A percentile compares a stretch with the other conserved stretches of the same genome.
Evolutionary conservation across 73 alveolate species (phyloP).

Genomic region (Chromera velia): DNA sequence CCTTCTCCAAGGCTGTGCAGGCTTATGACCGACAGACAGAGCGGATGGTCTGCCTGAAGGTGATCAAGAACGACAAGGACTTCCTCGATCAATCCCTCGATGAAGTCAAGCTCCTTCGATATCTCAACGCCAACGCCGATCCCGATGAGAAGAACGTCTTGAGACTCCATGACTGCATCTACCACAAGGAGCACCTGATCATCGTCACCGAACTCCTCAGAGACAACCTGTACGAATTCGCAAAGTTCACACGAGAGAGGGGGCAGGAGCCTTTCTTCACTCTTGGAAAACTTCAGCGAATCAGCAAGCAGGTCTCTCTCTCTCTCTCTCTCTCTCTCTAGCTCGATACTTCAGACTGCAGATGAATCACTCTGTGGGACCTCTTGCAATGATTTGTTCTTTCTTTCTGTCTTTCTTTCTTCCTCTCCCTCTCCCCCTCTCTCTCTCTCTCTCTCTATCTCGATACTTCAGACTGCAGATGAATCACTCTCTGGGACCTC

Average conservation of each 20-base stretch:
- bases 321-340: too few relatives aligned
- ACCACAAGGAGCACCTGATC: constrained; percentile 92
- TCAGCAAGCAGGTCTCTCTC: too few relatives aligned
- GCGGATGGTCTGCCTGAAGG: constrained; percentile 89
- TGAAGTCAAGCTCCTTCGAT: constrained; percentile 93
- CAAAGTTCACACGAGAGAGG: not conserved
- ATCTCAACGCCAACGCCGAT: constrained; percentile 87
- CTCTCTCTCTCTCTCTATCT: too few relatives aligned
- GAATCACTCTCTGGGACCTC: too few relatives aligned
- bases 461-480: too few relatives aligned
- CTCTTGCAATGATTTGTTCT: too few relatives aligned
- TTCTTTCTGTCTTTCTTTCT: too few relatives aligned
- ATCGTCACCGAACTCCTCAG: constrained; percentile 93
- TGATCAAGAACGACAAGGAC: constrained; percentile 96
- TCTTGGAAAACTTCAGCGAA: not conserved
- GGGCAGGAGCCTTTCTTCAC: not conserved
- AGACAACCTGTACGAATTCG: constrained; percentile 49
- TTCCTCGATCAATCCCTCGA: constrained; percentile 94
- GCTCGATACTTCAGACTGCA: too few relatives aligned
- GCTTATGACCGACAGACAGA: not conserved
- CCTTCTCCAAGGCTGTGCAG: constrained; percentile 67
- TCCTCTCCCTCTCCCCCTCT: too few relatives aligned
- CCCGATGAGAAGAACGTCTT: constrained; percentile 75
- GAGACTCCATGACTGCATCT: constrained; percentile 79
- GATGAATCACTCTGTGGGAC: too few relatives aligned